A percentile compares a stretch with the other conserved stretches of the same genome.
Conservation (phyloP, 352 stramenopile species). For the Globisporangium rhizosaccharum region DNA sequence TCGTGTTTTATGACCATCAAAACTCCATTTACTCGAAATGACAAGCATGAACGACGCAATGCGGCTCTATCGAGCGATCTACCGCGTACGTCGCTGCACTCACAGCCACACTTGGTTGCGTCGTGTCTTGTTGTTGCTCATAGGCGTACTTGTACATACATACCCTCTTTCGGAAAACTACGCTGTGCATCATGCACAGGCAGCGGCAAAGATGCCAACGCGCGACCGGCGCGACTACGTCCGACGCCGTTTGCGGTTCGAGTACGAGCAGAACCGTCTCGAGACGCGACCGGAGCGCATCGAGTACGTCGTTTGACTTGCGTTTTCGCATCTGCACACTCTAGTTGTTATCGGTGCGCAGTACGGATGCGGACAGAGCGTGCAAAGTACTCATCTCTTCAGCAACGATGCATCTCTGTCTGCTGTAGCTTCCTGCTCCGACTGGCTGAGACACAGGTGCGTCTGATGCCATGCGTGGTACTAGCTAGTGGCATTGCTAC, state of each 20-base stretch:
- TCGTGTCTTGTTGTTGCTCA: neutral
- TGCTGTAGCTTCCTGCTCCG: conserved; percentile 31
- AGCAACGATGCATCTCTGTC: neutral
- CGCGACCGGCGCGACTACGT: conserved; percentile 63
- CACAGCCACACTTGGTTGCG: neutral
- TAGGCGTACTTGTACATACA: neutral
- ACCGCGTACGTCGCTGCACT: conserved; percentile 37
- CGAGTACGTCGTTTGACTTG: conserved; percentile 20
- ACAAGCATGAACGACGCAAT: conserved; percentile 29
- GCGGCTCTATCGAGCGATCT: conserved; percentile 70
- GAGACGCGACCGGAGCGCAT: conserved; percentile 53
- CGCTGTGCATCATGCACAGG: conserved; percentile 16
- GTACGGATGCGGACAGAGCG: neutral
- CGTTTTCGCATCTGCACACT: too few species aligned
- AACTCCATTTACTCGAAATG: too few species aligned
- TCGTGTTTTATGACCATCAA: too few species aligned
- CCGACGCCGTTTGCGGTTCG: conserved; percentile 51
- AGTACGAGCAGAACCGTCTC: conserved; percentile 62
- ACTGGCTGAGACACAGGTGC: conserved; percentile 59
- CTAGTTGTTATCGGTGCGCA: neutral
- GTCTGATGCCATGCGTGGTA: neutral
- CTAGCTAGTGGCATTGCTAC: neutral
- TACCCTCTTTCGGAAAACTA: neutral
- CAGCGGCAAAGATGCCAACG: conserved; percentile 60
- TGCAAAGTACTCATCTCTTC: neutral